A percentile compares a stretch with the other conserved stretches of the same genome.
These are phyloP conservation scores for Musa beccarii DNA, from an alignment of 176 grass and related monocot species.

Conservation along the genomic window DNA sequence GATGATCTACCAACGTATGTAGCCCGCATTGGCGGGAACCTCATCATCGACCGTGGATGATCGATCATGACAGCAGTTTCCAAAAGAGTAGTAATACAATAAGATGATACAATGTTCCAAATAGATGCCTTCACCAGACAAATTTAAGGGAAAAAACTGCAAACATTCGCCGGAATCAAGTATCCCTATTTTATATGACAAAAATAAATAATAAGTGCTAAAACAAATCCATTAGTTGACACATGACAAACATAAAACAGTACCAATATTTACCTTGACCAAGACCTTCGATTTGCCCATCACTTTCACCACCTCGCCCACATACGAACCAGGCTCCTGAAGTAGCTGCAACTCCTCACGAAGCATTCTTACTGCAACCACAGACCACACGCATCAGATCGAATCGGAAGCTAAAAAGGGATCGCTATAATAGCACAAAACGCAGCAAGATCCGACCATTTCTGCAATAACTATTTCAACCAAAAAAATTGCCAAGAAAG, in stretches of 20 bases:
- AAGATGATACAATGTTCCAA: no score
- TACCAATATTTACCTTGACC: conserved; percentile 55
- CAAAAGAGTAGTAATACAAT: no score
- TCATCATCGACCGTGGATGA: no score
- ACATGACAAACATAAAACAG: not conserved
- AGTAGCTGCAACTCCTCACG: conserved; percentile 12
- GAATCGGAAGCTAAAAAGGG: no score
- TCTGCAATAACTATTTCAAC: conserved; percentile 9
- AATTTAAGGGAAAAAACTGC: not conserved
- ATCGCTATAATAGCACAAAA: no score
- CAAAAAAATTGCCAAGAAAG: conserved; percentile 2
- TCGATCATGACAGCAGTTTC: no score
- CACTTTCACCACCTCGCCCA: conserved; percentile 27
- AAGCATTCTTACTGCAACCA: conserved; percentile 12
- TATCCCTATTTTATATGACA: not conserved
- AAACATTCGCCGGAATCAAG: not conserved
- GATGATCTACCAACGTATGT: no score
- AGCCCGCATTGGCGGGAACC: no score
- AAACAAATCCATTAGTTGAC: not conserved
- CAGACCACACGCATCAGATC: no score
- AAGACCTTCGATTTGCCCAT: conserved; percentile 99
- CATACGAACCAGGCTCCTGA: conserved; percentile 8
- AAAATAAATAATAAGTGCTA: not conserved
- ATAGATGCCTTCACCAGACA: no score
- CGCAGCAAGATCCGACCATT: not conserved